Conservation (phyloP, 2,329 filamentous ascomycete genomes). For the Aspergillus carbonarius region DNA sequence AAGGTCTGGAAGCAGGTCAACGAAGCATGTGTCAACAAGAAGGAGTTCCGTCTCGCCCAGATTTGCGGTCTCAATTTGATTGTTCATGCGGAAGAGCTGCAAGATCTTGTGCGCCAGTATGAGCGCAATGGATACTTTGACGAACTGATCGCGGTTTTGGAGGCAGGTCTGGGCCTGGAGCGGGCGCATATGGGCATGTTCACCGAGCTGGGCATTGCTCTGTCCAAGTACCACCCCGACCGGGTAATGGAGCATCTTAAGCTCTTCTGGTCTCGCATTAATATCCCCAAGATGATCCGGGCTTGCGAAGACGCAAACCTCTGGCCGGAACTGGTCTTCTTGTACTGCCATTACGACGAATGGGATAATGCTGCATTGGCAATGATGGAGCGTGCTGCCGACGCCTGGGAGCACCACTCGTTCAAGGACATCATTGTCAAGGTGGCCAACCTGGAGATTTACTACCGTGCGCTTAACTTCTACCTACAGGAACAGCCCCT, state of each 20-base stretch:
- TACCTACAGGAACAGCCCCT: constrained; percentile 97
- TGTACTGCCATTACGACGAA: constrained; percentile 98
- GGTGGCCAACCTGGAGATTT: constrained; percentile 97
- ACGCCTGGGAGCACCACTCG: constrained; percentile 98
- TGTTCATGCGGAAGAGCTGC: constrained; percentile 92
- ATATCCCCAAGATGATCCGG: constrained; percentile 94
- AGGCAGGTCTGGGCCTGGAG: constrained; percentile 92
- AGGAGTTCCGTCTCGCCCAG: constrained; percentile 97
- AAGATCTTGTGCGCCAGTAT: constrained; percentile 92
- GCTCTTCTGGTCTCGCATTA: constrained; percentile 97
- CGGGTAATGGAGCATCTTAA: constrained; percentile 98
- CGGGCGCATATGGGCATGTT: constrained; percentile 96
- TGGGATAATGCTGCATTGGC: constrained; percentile 95
- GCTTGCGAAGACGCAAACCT: constrained; percentile 92
- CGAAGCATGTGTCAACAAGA: constrained; percentile 92
- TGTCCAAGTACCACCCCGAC: constrained; percentile 93
- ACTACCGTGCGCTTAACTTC: constrained; percentile 95
- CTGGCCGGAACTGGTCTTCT: constrained; percentile 96
- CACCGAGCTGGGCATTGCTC: constrained; percentile 84
- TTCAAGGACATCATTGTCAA: constrained; percentile 99
- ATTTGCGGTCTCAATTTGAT: constrained; percentile 99
- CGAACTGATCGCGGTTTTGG: constrained; percentile 89
- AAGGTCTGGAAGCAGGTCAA: constrained; percentile 99
- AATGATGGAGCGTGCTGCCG: constrained; percentile 95
- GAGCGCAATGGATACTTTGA: constrained; percentile 98